These are phyloP conservation scores for Aegilops bicornis DNA, from an alignment of 176 grass and related monocot genomes.

Conservation along the genomic window DNA sequence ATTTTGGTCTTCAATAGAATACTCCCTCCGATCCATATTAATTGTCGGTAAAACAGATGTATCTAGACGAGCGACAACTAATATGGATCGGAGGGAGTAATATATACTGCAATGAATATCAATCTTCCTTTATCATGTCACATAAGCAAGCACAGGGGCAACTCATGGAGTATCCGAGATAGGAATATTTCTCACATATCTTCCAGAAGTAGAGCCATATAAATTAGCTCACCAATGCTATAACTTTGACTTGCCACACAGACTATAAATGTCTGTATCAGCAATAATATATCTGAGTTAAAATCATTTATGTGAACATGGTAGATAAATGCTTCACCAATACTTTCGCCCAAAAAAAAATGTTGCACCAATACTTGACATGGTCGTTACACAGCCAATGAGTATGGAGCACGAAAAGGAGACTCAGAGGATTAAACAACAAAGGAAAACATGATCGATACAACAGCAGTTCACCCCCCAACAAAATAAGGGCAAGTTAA, in stretches of 20 bases:
- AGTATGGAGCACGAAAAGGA: neutral
- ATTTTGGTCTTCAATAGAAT: neutral
- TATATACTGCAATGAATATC: neutral
- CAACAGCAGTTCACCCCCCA: neutral
- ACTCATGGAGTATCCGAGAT: neutral
- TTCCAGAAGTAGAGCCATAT: neutral
- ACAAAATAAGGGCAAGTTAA: neutral
- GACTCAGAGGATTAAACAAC: neutral
- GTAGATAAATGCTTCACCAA: neutral
- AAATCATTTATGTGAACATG: conserved; percentile 12
- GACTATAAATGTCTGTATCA: neutral
- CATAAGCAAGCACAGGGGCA: neutral
- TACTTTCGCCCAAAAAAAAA: neutral
- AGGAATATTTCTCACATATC: neutral
- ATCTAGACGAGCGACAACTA: too few species aligned
- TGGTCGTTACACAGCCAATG: neutral
- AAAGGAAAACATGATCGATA: neutral
- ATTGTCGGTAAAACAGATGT: too few species aligned
- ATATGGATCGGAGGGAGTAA: too few species aligned
- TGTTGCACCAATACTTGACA: neutral
- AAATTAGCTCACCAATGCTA: neutral
- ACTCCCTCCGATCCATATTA: neutral
- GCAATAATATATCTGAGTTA: neutral
- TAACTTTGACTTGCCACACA: neutral
- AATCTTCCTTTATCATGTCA: neutral